A percentile compares a stretch with the other conserved stretches of the same genome.
Conservation (phyloP, 441 rosid genomes). For the Erodium chrysanthum region DNA sequence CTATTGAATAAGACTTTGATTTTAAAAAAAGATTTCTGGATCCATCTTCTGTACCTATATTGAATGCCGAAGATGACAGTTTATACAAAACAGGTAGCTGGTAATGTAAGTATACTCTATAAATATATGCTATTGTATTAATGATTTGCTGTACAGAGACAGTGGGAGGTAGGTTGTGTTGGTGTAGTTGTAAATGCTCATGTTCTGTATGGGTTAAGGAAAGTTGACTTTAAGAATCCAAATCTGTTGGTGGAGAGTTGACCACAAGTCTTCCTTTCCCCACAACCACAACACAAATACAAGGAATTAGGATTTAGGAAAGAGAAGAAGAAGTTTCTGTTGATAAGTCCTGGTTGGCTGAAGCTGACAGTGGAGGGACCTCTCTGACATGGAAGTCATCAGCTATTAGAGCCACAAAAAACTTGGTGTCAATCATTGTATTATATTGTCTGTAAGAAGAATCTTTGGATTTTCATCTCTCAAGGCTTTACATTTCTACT, state of each 20-base stretch:
- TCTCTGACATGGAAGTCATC: slow-evolving; percentile 4
- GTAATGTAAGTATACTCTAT: neutral
- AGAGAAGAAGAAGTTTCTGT: no score
- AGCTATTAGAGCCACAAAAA: neutral
- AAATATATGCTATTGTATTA: neutral
- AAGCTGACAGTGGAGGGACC: neutral
- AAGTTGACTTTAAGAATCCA: neutral
- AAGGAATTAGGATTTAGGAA: no score
- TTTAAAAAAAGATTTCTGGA: no score
- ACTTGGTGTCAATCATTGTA: neutral
- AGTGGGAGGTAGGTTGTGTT: neutral
- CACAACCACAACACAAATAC: neutral
- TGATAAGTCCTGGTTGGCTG: neutral
- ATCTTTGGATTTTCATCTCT: no score
- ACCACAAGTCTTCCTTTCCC: neutral
- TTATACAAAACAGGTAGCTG: neutral
- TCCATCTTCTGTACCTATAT: no score
- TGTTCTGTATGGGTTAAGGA: no score
- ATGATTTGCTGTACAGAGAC: neutral
- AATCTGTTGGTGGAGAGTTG: neutral
- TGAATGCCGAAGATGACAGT: no score
- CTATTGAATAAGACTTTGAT: no score
- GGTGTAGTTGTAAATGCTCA: neutral
- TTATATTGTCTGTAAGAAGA: no score
- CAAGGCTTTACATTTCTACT: neutral